phyloP scores from a whole-genome alignment of 2,329 filamentous ascomycete species.

The Trichoderma sp. region DNA sequence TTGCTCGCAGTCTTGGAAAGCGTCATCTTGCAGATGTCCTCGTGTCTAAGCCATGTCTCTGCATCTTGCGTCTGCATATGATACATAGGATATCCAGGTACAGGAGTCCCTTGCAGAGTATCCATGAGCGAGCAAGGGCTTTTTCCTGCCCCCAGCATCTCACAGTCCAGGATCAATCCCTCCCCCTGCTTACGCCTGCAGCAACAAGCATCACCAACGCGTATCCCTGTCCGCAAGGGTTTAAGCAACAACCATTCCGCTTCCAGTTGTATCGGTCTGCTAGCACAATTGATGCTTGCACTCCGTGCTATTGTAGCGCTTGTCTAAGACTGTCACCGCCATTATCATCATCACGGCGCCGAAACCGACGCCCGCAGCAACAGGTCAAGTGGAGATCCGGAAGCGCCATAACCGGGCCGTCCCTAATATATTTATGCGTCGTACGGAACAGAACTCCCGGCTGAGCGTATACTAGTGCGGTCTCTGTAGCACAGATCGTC shows the following conservation, averaged over 20 bases:
- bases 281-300: not conserved
- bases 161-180: not conserved
- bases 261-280: not conserved
- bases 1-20: not conserved
- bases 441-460: not conserved
- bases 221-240: not conserved
- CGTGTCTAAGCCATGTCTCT: not conserved
- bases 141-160: not conserved
- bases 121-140: not conserved
- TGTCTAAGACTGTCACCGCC: not conserved
- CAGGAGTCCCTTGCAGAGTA: not conserved
- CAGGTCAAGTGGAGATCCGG: not conserved
- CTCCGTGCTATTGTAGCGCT: not conserved
- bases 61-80: not conserved
- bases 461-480: not conserved
- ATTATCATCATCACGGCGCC: not conserved
- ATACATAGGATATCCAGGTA: not conserved
- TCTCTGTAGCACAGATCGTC: not conserved
- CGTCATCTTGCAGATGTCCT: not conserved
- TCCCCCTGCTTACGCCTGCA: not conserved
- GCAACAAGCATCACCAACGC: not conserved
- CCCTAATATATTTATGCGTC: not conserved
- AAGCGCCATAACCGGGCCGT: not conserved
- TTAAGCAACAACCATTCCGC: not conserved
- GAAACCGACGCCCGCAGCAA: not conserved